A percentile compares a stretch with the other conserved stretches of the same genome.
Conservation (phyloP, 345 rosid genomes). For the Syzygium grande region DNA sequence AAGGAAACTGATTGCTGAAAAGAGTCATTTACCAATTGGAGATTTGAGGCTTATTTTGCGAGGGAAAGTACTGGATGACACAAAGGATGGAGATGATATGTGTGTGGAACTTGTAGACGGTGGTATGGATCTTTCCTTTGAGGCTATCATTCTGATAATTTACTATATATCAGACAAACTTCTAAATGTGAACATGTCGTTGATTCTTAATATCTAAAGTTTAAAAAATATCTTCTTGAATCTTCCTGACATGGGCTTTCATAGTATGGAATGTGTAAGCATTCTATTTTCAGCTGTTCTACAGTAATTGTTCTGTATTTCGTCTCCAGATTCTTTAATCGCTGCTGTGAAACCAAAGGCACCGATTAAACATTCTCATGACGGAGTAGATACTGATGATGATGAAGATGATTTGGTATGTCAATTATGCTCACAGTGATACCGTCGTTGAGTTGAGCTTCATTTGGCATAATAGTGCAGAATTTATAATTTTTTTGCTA, state of each 20-base stretch:
- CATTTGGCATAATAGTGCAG: not conserved
- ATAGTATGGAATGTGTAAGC: not conserved
- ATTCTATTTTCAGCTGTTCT: not conserved
- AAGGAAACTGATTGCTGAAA: constrained; percentile 50
- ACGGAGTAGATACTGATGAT: constrained; percentile 36
- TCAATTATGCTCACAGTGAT: not conserved
- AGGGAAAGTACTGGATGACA: constrained; percentile 55
- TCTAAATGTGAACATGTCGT: not conserved
- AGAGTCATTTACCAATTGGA: constrained; percentile 34
- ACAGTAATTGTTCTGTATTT: not conserved
- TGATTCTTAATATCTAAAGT: not conserved
- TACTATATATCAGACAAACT: not conserved
- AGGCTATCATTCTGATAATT: not conserved
- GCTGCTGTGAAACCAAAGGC: constrained; percentile 80
- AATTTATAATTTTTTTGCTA: not conserved
- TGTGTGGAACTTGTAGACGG: constrained; percentile 35
- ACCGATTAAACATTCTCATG: constrained; percentile 40
- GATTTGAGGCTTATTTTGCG: constrained; percentile 63
- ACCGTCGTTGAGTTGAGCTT: not conserved
- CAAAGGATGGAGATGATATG: constrained; percentile 49
- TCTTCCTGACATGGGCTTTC: not conserved
- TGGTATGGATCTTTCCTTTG: constrained; percentile 24
- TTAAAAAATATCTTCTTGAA: not conserved
- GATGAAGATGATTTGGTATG: constrained; percentile 61
- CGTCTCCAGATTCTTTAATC: constrained; percentile 45